Conservation (phyloP, 768 basidiomycete species). For the Pholiota molesta region DNA sequence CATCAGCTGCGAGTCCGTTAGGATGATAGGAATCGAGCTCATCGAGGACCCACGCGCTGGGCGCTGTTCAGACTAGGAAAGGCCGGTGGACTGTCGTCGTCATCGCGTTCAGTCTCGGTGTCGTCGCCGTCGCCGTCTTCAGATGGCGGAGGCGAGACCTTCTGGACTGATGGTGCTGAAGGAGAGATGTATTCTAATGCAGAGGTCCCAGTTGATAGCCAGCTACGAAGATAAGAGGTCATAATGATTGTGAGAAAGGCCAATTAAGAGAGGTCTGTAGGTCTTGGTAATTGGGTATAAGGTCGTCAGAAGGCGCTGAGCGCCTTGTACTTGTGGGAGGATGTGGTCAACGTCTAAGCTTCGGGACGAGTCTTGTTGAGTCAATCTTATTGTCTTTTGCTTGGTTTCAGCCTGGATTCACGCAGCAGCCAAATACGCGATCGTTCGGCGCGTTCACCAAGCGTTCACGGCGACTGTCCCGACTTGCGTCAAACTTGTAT, state of each 20-base stretch:
- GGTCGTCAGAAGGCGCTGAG: background rate
- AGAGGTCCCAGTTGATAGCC: constrained; percentile 49
- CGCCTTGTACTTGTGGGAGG: background rate
- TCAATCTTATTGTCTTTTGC: too few relatives aligned
- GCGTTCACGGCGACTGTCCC: too few relatives aligned
- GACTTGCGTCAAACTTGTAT: too few relatives aligned
- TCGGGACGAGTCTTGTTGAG: too few relatives aligned
- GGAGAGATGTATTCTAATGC: constrained; percentile 22
- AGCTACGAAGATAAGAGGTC: constrained; percentile 64
- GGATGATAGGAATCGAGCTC: constrained; percentile 30
- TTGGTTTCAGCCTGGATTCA: too few relatives aligned
- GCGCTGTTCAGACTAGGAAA: constrained; percentile 77
- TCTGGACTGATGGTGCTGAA: constrained; percentile 36
- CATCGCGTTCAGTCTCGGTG: constrained; percentile 41
- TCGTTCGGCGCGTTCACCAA: too few relatives aligned
- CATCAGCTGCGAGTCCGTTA: constrained; percentile 55
- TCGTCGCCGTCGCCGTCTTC: constrained; percentile 44
- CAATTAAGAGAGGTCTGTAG: background rate
- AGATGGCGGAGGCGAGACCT: constrained; percentile 42
- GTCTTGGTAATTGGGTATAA: background rate
- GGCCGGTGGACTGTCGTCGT: constrained; percentile 70
- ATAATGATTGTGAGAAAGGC: constrained; percentile 29
- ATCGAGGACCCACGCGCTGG: constrained; percentile 52
- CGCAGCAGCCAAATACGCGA: too few relatives aligned
- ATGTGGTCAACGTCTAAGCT: too few relatives aligned